Evolutionary conservation across 192 early-diverging fungal genomes (phyloP), one percentile per base, ranked within the genome.

Genomic region (Coemansia sp.): DNA sequence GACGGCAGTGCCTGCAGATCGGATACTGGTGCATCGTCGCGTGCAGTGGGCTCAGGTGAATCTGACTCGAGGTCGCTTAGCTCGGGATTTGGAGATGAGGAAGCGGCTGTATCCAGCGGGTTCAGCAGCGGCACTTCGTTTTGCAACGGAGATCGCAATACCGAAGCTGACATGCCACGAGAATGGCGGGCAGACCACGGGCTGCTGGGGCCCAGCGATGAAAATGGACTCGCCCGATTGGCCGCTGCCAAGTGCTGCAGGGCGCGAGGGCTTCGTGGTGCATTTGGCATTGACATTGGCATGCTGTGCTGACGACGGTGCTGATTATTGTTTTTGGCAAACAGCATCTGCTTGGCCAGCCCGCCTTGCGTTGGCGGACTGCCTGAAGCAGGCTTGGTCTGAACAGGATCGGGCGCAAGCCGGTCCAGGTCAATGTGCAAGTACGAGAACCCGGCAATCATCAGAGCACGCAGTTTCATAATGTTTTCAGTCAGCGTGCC

Each of bases 401-500:
- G 66, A n/a, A 45, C 15, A 15, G 41, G 41, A 3, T 45, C 41
- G 14, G 41, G 41, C 14, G 41, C 5, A 38, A 79, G 54, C n/a
- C 85, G 73, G 61, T 89, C 88, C 32, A 87, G 57, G 55, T 88
- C 86, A 8, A 72, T 58, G 57, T 90, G 87, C 50, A 86, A 63
- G 65, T 83, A 88, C 47, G 78, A 81, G 23, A 81, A 82, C 5
- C 88, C 88, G 7, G 83, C 87, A 2, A 85, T 82, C 71, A 86
- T 86, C 15, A 88, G 73, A 15, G 87, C 87, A 27, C 88, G 82
- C 57, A 94, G 88, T 50, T 91, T 82, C 91, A 93, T 93, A 7
- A 91, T 82, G 71, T 93, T 94, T 56, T 93, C 90, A 0, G 93
- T 94, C 23, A 94, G 77, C 9, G 93, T 94, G 29, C 93, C 93